Evolutionary conservation across 768 basidiomycete species (phyloP), one percentile per base, ranked within the genome.

Genomic region (Russula compacta): DNA sequence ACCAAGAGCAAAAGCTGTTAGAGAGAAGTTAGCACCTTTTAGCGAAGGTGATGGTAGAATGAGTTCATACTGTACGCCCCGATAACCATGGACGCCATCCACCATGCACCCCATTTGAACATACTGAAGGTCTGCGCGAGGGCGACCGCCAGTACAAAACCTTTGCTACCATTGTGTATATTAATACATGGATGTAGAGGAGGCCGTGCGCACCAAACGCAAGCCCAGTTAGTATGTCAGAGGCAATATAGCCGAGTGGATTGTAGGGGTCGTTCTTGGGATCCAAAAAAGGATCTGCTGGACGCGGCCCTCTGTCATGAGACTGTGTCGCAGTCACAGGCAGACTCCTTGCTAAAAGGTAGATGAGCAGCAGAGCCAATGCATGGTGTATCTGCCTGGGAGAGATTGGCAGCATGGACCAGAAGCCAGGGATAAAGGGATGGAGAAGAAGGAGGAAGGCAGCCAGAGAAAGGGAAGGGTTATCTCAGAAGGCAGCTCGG

Each of bases 241-340:
- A 80, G 4, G 80, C 73, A 53, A 85, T 85, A 66, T 83, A 85
- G 59, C 73, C 74, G 19, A 85, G 69, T 4, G 78, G 78, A 61
- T 84, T 83, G 67, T 76, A 76, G 0, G 73, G 77, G 64, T 85
- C 82, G 67, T 82, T 43, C 66, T 73, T 75, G 0, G 82, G 83
- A 68, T 83, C 79, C 6, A 69, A 67, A 63, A 75, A 80, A 21
- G 79, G 78, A 64, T 82, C 70, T 12, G 73, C 66, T 5, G 43
- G 50, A 15, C 7, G 40, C 32, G 48, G 38, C 29, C 4, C 29
- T 11, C 12, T 58, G 24, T 29, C 24, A 29, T 29, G 1, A 29
- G 24, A 29, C 24, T 29, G 24, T 29, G 1, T 29, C 35, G 51
- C 44, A 17, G 29, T 7, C 9, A 44, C 40, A 47, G 44, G 36